Percentiles rank a stretch among this genome's conserved stretches.
Evolutionary conservation across 768 basidiomycete species (phyloP).

Genomic region (Hypsizygus marmoreus): DNA sequence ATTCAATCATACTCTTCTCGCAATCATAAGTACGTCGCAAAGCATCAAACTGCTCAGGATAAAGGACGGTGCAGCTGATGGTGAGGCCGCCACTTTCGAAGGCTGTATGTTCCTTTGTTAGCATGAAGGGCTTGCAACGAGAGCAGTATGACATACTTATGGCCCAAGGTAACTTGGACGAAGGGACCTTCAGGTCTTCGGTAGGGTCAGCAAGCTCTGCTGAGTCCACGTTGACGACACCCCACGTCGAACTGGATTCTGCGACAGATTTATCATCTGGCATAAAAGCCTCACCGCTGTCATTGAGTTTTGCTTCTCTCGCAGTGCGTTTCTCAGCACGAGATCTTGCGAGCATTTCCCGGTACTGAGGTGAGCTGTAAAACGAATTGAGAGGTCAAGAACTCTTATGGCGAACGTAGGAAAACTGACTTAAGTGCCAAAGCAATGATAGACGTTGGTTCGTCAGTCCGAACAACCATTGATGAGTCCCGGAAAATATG

Average conservation of each 20-base stretch:
- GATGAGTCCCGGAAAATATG: constrained; percentile 94
- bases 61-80: constrained; percentile 92
- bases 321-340: constrained; percentile 75
- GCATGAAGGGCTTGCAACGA: constrained; percentile 1
- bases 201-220: constrained; percentile 67
- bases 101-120: constrained; percentile 44
- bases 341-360: constrained; percentile 76
- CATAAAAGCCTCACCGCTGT: constrained; percentile 87
- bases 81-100: constrained; percentile 89
- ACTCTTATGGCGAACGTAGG: neutral
- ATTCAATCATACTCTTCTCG: constrained; percentile 92
- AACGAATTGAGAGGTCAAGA: constrained; percentile 2
- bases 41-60: constrained; percentile 96
- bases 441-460: constrained; percentile 97
- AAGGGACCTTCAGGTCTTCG: constrained; percentile 73
- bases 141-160: constrained; percentile 56
- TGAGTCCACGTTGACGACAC: constrained; percentile 83
- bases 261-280: constrained; percentile 83
- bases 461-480: constrained; percentile 94
- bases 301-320: constrained; percentile 55
- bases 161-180: constrained; percentile 80
- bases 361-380: constrained; percentile 75
- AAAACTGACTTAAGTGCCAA: constrained; percentile 79
- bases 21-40: constrained; percentile 91
- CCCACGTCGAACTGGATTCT: constrained; percentile 90